A percentile compares a stretch with the other conserved stretches of the same genome.
Evolutionary conservation across 306 rosid species (phyloP).

Genomic region (Cucumis sativus): Cucumber_9930_V3 NC_026658.2:14372501-14373000

Average conservation of each 20-base stretch:
- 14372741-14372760: background rate
- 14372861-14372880: conserved; percentile 74
- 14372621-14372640: too few relatives aligned
- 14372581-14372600: too few relatives aligned
- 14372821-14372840: conserved; percentile 1
- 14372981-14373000: background rate
- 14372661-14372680: background rate
- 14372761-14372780: background rate
- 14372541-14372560: too few relatives aligned
- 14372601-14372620: too few relatives aligned
- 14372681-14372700: background rate
- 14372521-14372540: too few relatives aligned
- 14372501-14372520: background rate
- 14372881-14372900: conserved; percentile 77
- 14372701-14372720: background rate
- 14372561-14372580: too few relatives aligned
- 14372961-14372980: background rate
- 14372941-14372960: conserved; percentile 35
- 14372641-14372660: too few relatives aligned
- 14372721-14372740: background rate
- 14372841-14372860: conserved; percentile 7
- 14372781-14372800: background rate
- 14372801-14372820: background rate
- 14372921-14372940: conserved; percentile 63
- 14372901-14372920: conserved; percentile 70